Base-by-base conservation (phyloP, 73 alveolate genomes). In the Paraurostyla sp. region DNA sequence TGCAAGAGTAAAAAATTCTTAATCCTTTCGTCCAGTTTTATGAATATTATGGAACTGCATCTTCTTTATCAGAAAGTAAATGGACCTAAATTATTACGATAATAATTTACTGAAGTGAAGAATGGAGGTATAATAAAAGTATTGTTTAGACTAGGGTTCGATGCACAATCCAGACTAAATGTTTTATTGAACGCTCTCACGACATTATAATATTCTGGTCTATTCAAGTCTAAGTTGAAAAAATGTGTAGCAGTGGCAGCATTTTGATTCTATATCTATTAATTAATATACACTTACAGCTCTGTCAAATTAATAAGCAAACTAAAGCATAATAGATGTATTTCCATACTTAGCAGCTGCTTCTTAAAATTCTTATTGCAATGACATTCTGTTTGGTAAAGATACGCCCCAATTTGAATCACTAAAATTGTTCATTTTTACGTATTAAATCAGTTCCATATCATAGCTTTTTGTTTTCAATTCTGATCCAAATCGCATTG, bases 341-440 rank as follows among this genome's bases (percentile, higher is more conserved):
- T 54, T 51, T 51, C 78, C 65, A 16, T 23, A 51, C 27, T 49
- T 78, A 3, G 78, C 32, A 29, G 89, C 89, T 40, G 89, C 89
- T 33, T 54, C 78, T 29, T 51, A 29, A 27, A 78, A 78, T 51
- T 78, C 89, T 40, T 78, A 23, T 36, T 54, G 15, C 41, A 78
- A 35, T 3, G 50, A 35, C 25, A 11, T 13, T 78, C 89, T 78
- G 52, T 78, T 78, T 4, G 89, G 89, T 13, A 51, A 33, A 51
- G 89, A 78, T 2, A 78, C 89, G 2, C 69, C 89, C 89, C 89
- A 78, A 29, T 78, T 78, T 0, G 89, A 16, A 54, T 78, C 89
- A 52, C 75, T 36, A 27, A 51, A 78, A 36, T 78, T 78, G 40
- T 54, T 78, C 89, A 78, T 78, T 51, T 78, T 78, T 0, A 78